Base-by-base conservation (phyloP, 1,284 basidiomycete species). In the Xanthoconium separans region DNA sequence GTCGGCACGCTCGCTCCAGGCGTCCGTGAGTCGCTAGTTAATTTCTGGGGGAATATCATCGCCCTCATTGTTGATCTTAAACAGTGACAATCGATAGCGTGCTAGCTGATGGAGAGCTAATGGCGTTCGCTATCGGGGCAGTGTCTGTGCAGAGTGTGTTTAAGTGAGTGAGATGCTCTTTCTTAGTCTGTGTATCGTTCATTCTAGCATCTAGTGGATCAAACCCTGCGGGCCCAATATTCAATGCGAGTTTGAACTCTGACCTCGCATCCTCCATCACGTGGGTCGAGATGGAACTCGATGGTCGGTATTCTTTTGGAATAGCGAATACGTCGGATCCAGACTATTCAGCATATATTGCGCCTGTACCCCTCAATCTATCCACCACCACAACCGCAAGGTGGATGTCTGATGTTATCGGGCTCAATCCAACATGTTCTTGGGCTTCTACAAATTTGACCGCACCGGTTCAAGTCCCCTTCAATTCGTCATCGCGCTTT, bases 401-500 rank as follows among this genome's bases (percentile, higher is more conserved):
- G 51, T 68, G 68, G 65, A 27, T 70, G 22, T 59, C 61, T 24
- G 65, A 70, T 33, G 63, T 70, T 11, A 56, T 66, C 2, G 58
- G 63, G 44, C 33, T 70, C 30, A 62, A 66, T 31, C 65, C 65
- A 2, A 44, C 27, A 2, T 68, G 65, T 46, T 62, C 63, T 22
- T 68, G 66, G 68, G 57, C 66, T 24, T 51, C 57, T 30, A 64
- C 66, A 15, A 70, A 68, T 42, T 18, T 67, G 11, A 66, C 66
- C 2, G 2, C 51, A 6, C 44, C 56, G 6, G n/a, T 66, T 2
- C 47, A 59, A 40, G 2, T 56, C 10, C 47, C 64, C n/a, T 2
- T n/a, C 37, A 65, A 69, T 24, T 47, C 29, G 20, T 24, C 53
- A 9, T 39, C 46, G 12, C 6, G 0, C 4, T 10, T 4, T 18